These are phyloP conservation scores for Geranomyces variabilis DNA, from an alignment of 192 early-diverging fungal genomes.

Conservation along the genomic window DNA sequence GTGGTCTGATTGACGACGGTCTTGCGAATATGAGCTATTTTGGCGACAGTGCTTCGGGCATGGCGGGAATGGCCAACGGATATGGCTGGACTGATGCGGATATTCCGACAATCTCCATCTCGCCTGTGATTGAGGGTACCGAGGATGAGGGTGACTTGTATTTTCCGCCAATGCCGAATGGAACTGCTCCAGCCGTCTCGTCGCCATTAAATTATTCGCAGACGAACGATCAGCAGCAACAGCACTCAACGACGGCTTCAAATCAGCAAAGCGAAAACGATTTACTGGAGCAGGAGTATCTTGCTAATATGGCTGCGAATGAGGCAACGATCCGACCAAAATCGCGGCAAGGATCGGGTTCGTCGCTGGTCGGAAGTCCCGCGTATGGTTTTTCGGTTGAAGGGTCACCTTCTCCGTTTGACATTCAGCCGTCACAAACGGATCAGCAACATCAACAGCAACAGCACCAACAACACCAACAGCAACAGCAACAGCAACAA, in stretches of 20 bases:
- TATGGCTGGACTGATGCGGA: slow-evolving; percentile 9
- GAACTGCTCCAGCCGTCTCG: background rate
- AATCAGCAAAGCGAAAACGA: background rate
- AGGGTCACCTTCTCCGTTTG: too few relatives aligned
- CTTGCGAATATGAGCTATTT: background rate
- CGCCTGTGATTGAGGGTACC: slow-evolving; percentile 1
- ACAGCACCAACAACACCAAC: too few relatives aligned
- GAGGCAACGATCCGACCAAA: background rate
- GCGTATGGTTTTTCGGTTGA: background rate
- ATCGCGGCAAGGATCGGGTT: background rate
- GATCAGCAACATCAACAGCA: too few relatives aligned
- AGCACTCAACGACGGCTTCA: background rate
- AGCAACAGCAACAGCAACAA: too few relatives aligned
- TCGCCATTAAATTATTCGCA: background rate
- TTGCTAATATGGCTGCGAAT: background rate
- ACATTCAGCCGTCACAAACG: too few relatives aligned
- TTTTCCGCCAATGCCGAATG: background rate
- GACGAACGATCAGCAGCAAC: background rate
- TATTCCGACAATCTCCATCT: slow-evolving; percentile 11
- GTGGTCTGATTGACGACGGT: background rate
- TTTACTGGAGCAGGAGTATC: background rate
- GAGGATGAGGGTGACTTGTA: background rate
- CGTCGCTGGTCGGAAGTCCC: background rate
- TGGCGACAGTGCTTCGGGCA: background rate
- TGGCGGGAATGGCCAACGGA: background rate